Evolutionary conservation across 768 basidiomycete genomes (phyloP).

Genomic region (Hypholoma fasciculare): DNA sequence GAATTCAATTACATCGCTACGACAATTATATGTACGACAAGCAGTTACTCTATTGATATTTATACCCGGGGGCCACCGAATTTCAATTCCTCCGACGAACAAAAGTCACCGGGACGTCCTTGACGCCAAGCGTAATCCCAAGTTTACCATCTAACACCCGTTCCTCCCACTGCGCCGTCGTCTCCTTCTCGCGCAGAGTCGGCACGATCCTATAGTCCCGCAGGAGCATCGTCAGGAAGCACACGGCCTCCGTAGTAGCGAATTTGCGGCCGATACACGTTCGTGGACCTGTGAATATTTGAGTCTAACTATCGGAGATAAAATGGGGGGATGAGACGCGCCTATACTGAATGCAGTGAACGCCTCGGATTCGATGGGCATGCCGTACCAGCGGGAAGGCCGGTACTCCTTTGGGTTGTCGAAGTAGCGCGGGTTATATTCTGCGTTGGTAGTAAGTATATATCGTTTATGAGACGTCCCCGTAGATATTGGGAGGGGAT

Average conservation of each 20-base stretch:
- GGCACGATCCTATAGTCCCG: conserved; percentile 56
- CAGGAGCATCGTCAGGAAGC: conserved; percentile 50
- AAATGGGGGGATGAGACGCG: conserved; percentile 5
- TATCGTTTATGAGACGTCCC: neutral
- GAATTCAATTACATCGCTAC: neutral
- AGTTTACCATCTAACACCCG: conserved; percentile 38
- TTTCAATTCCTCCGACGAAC: conserved; percentile 19
- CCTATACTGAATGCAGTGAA: conserved; percentile 52
- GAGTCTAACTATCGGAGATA: neutral
- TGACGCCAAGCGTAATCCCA: conserved; percentile 34
- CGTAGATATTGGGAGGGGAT: neutral
- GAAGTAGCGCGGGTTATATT: conserved; percentile 51
- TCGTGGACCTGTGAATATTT: conserved; percentile 39
- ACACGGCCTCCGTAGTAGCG: conserved; percentile 50
- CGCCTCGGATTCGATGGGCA: conserved; percentile 39
- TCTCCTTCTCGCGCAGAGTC: conserved; percentile 36
- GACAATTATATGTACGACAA: neutral
- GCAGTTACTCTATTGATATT: too few relatives aligned
- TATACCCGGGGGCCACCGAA: too few relatives aligned
- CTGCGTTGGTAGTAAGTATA: conserved; percentile 21
- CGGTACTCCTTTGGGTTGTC: conserved; percentile 45
- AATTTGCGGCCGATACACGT: conserved; percentile 58
- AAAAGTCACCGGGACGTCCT: conserved; percentile 32
- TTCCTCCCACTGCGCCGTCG: conserved; percentile 34
- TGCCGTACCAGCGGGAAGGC: conserved; percentile 51